Evolutionary conservation across 192 early-diverging fungal genomes (phyloP), one percentile per base, ranked within the genome.

Genomic region (Umbelopsis vinacea): DNA sequence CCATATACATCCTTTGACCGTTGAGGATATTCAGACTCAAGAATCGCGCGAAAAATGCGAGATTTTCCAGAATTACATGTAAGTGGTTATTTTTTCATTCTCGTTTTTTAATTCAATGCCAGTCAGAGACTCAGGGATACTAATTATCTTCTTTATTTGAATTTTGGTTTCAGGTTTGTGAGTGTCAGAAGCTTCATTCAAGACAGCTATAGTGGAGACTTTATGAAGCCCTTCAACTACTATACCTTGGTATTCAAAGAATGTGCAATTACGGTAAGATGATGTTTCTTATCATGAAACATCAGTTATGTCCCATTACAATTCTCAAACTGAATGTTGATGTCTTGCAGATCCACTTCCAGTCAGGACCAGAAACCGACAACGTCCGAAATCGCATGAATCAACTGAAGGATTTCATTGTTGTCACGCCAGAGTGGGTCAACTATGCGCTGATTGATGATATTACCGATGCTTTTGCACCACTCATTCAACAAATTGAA

Each of bases 1-100:
- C 67, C 87, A 83, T 24, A 90, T 98, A 26, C 96, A 98, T 77
- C 94, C 95, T 37, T 79, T 98, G 48, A 96, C 96, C 3, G 85
- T 85, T 47, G 95, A 98, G 76, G 95, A 97, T 76, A 95, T 98
- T 76, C 75, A 86, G 68, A 90, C 89, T 21, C 85, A 94, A 66
- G 93, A 95, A 60, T 86, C 89, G 3, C 87, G 94, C 37, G 97
- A 98, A 74, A 97, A 93, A 74, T 91, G 89, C 75, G 96, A 98
- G 80, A 83, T 91, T 37, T 98, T 95, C 79, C 84, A 83, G 63
- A 89, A 92, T 78, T 98, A 98, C 82, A 93, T 93, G 71, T 94
- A 95, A 85, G 85, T 95, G 29, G 29, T 29, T 29, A 2, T 29
- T 29, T 29, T 29, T 29, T n/a, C n/a, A n/a, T n/a, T n/a, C n/a